Base-by-base conservation (phyloP, 495 filamentous ascomycete genomes). In the Penicillium antarcticum region DNA sequence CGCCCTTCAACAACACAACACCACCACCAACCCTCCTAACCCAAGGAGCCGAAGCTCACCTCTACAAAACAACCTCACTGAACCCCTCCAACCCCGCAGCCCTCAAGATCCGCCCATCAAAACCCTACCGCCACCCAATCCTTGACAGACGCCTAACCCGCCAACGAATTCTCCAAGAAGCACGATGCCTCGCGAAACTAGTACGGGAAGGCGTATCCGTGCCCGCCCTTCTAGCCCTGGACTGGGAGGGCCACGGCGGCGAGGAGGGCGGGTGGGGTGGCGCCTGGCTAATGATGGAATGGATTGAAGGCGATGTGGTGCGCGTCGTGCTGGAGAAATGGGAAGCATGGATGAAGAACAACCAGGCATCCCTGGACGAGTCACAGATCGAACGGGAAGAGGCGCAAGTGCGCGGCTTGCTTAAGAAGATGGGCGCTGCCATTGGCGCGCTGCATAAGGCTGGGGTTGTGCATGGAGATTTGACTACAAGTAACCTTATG, bases 401-500 rank as follows among this genome's bases (percentile, higher is more conserved):
- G n/a, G 64, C 67, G 19, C 73, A 55, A 54, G 71, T 80, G 52
- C 61, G 70, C 31, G 77, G 65, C 18, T 61, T 95, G 63, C 84
- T 97, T 82, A 73, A 72, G 45, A 76, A 79, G 64, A 84, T 97
- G 51, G 94, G 92, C 0, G 50, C 61, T 12, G 83, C 82, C 5
- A 82, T 97, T 14, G 94, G 90, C n/a, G 76, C 63, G 36, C 72
- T 98, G 71, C 94, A 98, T 74, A 78, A 74, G 43, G 78, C 80
- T 16, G 92, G 94, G 13, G 83, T 97, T 37, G 81, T 95, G 42
- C 94, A 98, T 75, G 94, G 94, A 38, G 94, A 98, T 72, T 71
- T 98, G 73, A 98, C 95, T 51, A 98, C 92, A 50, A 97, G 92
- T 71, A 98, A 98, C 72, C 74, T 99, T 69, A 97, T 99, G 84